Percentiles rank a stretch among this genome's conserved stretches.
phyloP scores from a whole-genome alignment of 768 basidiomycete genomes.

The Leccinum incarnatum region DNA sequence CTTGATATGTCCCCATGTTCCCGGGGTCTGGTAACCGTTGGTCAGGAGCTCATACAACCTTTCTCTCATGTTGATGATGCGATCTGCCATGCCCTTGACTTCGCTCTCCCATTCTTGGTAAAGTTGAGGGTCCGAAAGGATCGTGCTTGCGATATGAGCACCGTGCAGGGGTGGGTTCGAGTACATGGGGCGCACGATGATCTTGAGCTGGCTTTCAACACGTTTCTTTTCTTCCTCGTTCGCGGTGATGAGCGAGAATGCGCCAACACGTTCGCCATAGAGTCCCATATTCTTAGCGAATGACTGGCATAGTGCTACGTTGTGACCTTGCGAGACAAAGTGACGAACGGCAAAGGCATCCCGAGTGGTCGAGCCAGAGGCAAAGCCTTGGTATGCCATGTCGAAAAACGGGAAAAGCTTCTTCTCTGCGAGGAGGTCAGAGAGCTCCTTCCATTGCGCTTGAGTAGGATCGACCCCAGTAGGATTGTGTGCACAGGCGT shows the following conservation, averaged over 20 bases:
- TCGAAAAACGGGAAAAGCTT: conserved; percentile 98
- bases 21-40: conserved; percentile 82
- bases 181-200: conserved; percentile 94
- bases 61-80: conserved; percentile 92
- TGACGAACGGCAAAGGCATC: conserved; percentile 96
- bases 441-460: conserved; percentile 90
- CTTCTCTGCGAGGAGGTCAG: conserved; percentile 82
- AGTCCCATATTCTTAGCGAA: conserved; percentile 99
- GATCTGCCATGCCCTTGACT: conserved; percentile 93
- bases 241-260: conserved; percentile 78
- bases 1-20: conserved; percentile 93
- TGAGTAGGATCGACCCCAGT: conserved; percentile 94
- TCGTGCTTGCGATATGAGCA: conserved; percentile 81
- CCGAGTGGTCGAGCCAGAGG: conserved; percentile 84
- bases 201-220: conserved; percentile 93
- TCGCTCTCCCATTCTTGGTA: conserved; percentile 88
- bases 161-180: conserved; percentile 96
- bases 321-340: conserved; percentile 89
- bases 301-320: conserved; percentile 87
- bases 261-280: conserved; percentile 98
- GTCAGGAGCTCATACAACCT: conserved; percentile 75
- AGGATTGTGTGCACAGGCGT: conserved; percentile 99
- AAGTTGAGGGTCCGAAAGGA: conserved; percentile 70
- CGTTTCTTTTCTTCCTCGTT: conserved; percentile 77
- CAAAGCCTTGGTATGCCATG: conserved; percentile 99